Evolutionary conservation across 75 land plant species (phyloP).

Genomic region (Ceratopteris richardii): DNA sequence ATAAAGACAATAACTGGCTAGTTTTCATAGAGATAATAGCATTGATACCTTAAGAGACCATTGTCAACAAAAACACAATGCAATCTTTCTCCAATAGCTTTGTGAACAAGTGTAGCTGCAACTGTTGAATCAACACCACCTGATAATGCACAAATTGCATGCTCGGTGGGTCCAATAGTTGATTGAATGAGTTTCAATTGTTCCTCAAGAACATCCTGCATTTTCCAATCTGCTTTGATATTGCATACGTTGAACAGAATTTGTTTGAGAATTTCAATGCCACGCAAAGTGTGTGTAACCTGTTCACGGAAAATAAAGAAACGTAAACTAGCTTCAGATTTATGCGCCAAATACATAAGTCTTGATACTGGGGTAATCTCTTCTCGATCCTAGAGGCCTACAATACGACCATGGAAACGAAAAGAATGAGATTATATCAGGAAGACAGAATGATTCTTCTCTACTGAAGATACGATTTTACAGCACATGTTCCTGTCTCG

Average conservation of each 20-base stretch:
- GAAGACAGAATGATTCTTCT: no score
- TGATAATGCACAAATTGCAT: conserved; percentile 90
- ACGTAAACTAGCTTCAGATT: no score
- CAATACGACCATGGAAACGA: no score
- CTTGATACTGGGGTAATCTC: no score
- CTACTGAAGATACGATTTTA: no score
- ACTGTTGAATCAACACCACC: conserved; percentile 98
- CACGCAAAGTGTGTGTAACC: conserved; percentile 87
- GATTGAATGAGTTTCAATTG: conserved; percentile 54
- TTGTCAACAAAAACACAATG: conserved; percentile 96
- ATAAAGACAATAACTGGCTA: no score
- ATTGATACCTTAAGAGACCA: conserved; percentile 83
- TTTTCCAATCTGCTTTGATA: conserved; percentile 60
- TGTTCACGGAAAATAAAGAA: conserved; percentile 18
- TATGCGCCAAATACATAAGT: no score
- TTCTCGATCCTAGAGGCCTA: no score
- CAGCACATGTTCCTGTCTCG: no score
- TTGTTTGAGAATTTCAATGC: conserved; percentile 59
- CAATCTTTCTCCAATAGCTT: conserved; percentile 83
- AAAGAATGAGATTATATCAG: no score
- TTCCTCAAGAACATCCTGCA: conserved; percentile 71
- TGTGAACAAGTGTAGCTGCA: conserved; percentile 88
- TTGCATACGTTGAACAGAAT: conserved; percentile 78
- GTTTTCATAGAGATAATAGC: no score
- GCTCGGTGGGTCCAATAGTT: conserved; percentile 64